Evolutionary conservation across 805 yeast species (phyloP).

Genomic region (Suhomyces tanzawaensis): DNA sequence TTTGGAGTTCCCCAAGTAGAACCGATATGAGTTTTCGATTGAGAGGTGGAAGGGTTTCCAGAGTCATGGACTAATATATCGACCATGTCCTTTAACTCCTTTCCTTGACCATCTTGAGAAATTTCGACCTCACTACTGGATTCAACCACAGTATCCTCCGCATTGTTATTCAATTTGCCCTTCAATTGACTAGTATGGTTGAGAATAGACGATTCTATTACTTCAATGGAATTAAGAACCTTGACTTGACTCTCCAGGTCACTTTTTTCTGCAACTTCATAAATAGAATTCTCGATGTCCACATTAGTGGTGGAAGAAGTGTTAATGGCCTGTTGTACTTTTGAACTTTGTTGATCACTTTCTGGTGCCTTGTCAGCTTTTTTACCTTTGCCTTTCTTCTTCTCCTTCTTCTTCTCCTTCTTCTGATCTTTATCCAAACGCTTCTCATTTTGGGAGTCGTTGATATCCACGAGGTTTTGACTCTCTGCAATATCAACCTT

Average conservation of each 20-base stretch:
- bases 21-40: neutral
- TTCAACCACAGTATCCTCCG: constrained; percentile 5
- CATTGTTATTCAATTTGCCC: constrained; percentile 2
- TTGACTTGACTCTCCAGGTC: neutral
- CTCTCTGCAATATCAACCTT: neutral
- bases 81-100: constrained; percentile 17
- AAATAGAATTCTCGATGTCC: neutral
- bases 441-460: constrained; percentile 1
- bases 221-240: constrained; percentile 31
- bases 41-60: neutral
- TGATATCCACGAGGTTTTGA: neutral
- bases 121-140: constrained; percentile 1
- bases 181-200: constrained; percentile 30
- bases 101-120: constrained; percentile 2
- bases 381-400: neutral
- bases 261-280: neutral
- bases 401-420: constrained; percentile 9
- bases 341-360: too few species aligned
- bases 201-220: constrained; percentile 35
- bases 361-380: neutral
- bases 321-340: neutral
- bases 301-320: neutral
- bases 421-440: constrained; percentile 8
- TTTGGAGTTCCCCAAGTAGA: neutral
- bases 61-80: constrained; percentile 14